phyloP scores from a whole-genome alignment of 148 eudicot genomes.

The Rhododendron griersonianum region DNA sequence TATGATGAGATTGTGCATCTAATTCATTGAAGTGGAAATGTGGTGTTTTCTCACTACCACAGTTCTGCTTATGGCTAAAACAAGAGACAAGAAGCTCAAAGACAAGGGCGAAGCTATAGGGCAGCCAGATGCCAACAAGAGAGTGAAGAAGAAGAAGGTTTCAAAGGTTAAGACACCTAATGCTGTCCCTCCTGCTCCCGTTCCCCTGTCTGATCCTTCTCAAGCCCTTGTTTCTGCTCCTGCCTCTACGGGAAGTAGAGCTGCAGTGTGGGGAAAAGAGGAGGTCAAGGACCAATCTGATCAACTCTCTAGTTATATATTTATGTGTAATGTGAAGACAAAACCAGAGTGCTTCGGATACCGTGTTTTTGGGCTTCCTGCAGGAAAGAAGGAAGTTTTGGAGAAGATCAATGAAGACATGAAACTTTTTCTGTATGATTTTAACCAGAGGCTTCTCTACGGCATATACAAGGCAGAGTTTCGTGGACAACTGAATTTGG shows the following conservation, averaged over 20 bases:
- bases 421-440: slow-evolving; percentile 52
- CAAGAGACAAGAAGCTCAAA: slow-evolving; percentile 4
- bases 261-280: not conserved
- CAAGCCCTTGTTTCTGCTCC: not conserved
- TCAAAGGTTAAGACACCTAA: not conserved
- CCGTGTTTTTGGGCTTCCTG: slow-evolving; percentile 57
- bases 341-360: slow-evolving; percentile 49
- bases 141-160: slow-evolving; percentile 5
- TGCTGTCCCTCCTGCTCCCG: not conserved
- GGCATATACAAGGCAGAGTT: slow-evolving; percentile 45
- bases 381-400: slow-evolving; percentile 25
- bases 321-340: slow-evolving; percentile 47
- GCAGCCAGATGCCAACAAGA: slow-evolving; percentile 1
- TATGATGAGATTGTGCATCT: not conserved
- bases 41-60: slow-evolving; percentile 4
- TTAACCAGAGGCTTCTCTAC: slow-evolving; percentile 47
- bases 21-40: not conserved
- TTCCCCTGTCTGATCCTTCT: not conserved
- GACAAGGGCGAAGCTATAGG: not conserved
- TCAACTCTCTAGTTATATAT: slow-evolving; percentile 33
- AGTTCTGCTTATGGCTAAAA: slow-evolving; percentile 15
- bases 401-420: slow-evolving; percentile 38
- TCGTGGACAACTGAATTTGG: slow-evolving; percentile 35
- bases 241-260: not conserved
- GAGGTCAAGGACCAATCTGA: not conserved